These are phyloP conservation scores for Linnemannia hyalina DNA, from an alignment of 192 early-diverging fungal species.

Conservation along the genomic window DNA sequence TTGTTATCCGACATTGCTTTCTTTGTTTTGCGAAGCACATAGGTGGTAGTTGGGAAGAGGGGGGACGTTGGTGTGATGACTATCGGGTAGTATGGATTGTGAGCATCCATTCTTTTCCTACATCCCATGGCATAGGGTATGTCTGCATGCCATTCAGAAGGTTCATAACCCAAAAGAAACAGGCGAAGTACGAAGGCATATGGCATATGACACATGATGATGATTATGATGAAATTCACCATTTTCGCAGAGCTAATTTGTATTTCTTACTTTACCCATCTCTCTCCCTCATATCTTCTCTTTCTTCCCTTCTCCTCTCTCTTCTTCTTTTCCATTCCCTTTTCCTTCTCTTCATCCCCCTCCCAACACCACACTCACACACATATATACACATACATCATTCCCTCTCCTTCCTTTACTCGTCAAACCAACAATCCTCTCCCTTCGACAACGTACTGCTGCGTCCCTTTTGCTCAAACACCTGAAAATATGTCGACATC, in stretches of 20 bases:
- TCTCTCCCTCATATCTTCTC: not conserved
- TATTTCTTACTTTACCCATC: not conserved
- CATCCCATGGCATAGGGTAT: no score
- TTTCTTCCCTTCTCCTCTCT: not conserved
- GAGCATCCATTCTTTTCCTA: no score
- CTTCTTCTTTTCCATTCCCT: not conserved
- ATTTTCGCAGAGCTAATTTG: no score
- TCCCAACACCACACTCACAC: not conserved
- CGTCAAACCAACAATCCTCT: not conserved
- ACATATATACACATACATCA: not conserved
- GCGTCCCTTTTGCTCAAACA: not conserved
- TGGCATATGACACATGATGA: no score
- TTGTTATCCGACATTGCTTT: not conserved
- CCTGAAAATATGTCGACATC: constrained; percentile 4
- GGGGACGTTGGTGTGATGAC: not conserved
- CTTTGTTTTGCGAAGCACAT: not conserved
- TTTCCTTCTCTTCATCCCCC: not conserved
- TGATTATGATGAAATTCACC: no score
- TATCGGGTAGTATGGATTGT: not conserved
- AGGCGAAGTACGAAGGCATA: no score
- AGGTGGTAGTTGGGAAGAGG: not conserved
- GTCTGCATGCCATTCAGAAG: no score
- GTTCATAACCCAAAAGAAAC: no score
- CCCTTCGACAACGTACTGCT: not conserved
- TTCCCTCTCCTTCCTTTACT: not conserved